Evolutionary conservation across 176 grass and related monocot species (phyloP).

Genomic region (Bonia amplexicaulis): DNA sequence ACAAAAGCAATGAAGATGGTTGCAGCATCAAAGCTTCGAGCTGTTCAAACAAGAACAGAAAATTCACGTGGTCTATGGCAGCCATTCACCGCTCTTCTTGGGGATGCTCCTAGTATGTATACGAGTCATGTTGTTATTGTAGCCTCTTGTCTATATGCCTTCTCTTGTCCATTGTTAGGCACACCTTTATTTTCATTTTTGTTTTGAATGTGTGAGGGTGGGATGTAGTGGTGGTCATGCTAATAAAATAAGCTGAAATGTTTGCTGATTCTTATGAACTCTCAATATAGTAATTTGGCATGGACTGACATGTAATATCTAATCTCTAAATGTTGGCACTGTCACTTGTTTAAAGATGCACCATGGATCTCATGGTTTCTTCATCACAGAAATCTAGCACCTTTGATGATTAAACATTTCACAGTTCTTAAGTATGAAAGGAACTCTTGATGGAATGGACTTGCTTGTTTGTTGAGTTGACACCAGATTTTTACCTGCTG

Average conservation of each 20-base stretch:
- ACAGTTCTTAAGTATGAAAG: not conserved
- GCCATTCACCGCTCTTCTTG: conserved; percentile 90
- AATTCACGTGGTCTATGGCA: conserved; percentile 95
- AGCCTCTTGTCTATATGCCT: not conserved
- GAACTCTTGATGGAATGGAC: not conserved
- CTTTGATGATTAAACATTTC: not conserved
- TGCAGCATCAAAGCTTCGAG: conserved; percentile 88
- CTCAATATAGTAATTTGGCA: not conserved
- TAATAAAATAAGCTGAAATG: not conserved
- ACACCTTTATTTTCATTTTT: not conserved
- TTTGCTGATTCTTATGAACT: not conserved
- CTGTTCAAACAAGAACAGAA: conserved; percentile 81
- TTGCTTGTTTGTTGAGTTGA: not conserved
- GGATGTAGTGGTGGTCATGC: not conserved
- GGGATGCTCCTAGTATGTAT: conserved; percentile 76
- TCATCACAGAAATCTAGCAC: not conserved
- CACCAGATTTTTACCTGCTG: not conserved
- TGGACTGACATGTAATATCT: not conserved
- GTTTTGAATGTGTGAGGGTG: not conserved
- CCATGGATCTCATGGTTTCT: not conserved
- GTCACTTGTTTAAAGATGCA: not conserved
- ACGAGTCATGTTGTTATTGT: conserved; percentile 13
- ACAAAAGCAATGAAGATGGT: conserved; percentile 99
- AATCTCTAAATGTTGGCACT: not conserved
- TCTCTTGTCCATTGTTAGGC: not conserved